phyloP scores from a whole-genome alignment of 768 basidiomycete genomes.

The Harrya chromipes region DNA sequence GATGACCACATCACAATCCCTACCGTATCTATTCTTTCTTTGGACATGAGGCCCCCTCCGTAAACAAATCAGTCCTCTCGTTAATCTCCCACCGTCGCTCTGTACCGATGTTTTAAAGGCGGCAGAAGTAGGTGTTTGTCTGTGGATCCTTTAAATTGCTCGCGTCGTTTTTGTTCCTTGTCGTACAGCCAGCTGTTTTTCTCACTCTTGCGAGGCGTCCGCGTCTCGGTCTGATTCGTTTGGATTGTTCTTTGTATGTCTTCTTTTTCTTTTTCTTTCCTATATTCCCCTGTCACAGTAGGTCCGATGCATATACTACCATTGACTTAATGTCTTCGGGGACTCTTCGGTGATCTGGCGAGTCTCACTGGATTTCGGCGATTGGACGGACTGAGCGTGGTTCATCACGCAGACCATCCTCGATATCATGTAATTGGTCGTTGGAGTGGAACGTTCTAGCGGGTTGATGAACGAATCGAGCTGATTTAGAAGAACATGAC shows the following conservation, averaged over 20 bases:
- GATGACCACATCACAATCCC: conserved; percentile 21
- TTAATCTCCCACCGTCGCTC: conserved; percentile 6
- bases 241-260: conserved; percentile 1
- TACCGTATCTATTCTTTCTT: conserved; percentile 34
- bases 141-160: conserved; percentile 4
- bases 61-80: conserved; percentile 16
- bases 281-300: conserved; percentile 16
- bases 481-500: no score
- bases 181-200: neutral
- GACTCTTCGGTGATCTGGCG: neutral
- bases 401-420: no score
- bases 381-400: neutral
- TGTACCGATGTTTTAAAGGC: neutral
- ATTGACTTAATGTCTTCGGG: conserved; percentile 21
- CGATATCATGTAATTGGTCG: no score
- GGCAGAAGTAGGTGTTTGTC: conserved; percentile 1
- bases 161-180: neutral
- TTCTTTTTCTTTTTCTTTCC: neutral
- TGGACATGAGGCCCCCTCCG: conserved; percentile 22
- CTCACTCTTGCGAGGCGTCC: neutral
- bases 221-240: conserved; percentile 1
- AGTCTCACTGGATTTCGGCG: neutral
- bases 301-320: conserved; percentile 20
- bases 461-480: no score
- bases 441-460: no score